A percentile compares a stretch with the other conserved stretches of the same genome.
phyloP scores from a whole-genome alignment of 108 stramenopile species.

The Skeletonema potamos region DNA sequence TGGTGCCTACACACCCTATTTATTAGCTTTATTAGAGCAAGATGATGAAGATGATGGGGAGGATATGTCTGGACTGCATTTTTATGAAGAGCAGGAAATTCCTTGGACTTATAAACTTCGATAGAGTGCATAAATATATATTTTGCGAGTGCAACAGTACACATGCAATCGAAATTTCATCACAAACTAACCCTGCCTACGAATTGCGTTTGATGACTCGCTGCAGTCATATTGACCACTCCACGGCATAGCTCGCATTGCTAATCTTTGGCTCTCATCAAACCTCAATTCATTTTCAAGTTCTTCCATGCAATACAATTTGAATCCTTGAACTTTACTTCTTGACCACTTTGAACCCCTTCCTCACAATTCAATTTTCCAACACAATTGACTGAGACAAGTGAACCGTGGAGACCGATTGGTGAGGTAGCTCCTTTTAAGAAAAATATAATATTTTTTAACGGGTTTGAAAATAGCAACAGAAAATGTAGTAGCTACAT shows the following conservation, averaged over 20 bases:
- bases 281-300: slow-evolving; percentile 37
- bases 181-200: slow-evolving; percentile 25
- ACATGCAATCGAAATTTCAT: not conserved
- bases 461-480: too few species aligned
- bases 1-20: slow-evolving; percentile 72
- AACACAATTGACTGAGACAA: too few species aligned
- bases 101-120: slow-evolving; percentile 44
- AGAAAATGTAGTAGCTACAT: too few species aligned
- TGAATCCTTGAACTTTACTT: slow-evolving; percentile 43
- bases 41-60: slow-evolving; percentile 21
- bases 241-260: slow-evolving; percentile 34
- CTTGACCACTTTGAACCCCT: too few species aligned
- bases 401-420: too few species aligned
- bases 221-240: slow-evolving; percentile 24
- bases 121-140: not conserved
- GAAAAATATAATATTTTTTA: too few species aligned
- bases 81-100: slow-evolving; percentile 45
- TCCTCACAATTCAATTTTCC: too few species aligned
- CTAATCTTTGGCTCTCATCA: slow-evolving; percentile 30
- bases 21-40: slow-evolving; percentile 51
- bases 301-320: slow-evolving; percentile 31
- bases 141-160: too few species aligned
- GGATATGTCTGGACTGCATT: slow-evolving; percentile 44
- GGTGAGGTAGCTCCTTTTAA: too few species aligned
- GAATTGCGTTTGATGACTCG: slow-evolving; percentile 21